Evolutionary conservation across 2,329 filamentous ascomycete genomes (phyloP).

Genomic region (Arthroderma sp.): DNA sequence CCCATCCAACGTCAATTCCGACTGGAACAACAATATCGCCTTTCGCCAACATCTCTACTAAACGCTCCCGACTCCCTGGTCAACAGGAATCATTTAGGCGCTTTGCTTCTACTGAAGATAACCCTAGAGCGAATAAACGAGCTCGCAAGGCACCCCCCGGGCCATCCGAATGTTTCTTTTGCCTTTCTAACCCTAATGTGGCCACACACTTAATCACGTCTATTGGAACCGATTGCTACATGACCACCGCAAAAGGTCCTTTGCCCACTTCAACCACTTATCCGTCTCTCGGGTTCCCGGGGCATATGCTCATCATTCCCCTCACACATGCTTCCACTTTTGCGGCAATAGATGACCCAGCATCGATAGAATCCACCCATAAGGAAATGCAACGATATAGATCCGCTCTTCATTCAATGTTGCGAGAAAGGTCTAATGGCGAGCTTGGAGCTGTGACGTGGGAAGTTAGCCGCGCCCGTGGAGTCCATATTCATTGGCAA

Average conservation of each 20-base stretch:
- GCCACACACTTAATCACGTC: conserved; percentile 80
- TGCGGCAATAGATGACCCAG: conserved; percentile 47
- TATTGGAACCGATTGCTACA: conserved; percentile 74
- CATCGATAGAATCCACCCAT: conserved; percentile 46
- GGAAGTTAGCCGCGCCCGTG: conserved; percentile 71
- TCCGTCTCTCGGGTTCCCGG: conserved; percentile 58
- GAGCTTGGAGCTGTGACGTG: conserved; percentile 75
- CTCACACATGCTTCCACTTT: conserved; percentile 70
- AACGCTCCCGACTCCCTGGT: conserved; percentile 38
- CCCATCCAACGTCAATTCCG: conserved; percentile 49
- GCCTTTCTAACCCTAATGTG: conserved; percentile 71
- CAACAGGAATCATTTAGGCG: conserved; percentile 26
- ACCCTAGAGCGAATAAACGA: conserved; percentile 27
- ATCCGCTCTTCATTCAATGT: conserved; percentile 63
- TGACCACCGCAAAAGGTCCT: conserved; percentile 86
- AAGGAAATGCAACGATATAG: conserved; percentile 76
- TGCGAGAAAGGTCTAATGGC: conserved; percentile 35
- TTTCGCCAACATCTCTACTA: conserved; percentile 38
- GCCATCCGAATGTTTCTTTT: conserved; percentile 85
- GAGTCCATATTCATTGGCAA: conserved; percentile 91
- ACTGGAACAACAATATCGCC: conserved; percentile 64
- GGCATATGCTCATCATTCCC: conserved; percentile 84
- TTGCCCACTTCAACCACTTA: conserved; percentile 61
- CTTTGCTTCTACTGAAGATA: conserved; percentile 25
- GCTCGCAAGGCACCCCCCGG: conserved; percentile 41